Evolutionary conservation across 2,329 filamentous ascomycete species (phyloP).

Genomic region (Trichoderma pleuroti): DNA sequence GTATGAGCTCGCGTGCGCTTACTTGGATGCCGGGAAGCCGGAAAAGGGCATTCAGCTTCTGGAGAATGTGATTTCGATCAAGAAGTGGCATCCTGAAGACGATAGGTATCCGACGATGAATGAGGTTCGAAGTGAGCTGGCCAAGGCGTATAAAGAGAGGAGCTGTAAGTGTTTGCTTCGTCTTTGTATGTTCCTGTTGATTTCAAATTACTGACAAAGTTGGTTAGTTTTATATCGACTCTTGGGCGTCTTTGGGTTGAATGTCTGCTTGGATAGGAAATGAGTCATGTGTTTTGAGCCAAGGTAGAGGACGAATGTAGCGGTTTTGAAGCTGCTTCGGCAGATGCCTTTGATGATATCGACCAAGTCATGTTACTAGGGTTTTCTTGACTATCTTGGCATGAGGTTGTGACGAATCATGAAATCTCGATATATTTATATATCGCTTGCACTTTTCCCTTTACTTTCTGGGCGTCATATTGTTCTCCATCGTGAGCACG

Average conservation of each 20-base stretch:
- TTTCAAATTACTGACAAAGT: not conserved
- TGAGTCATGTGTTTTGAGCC: not conserved
- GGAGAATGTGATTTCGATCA: conserved; percentile 3
- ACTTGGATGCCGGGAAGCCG: not conserved
- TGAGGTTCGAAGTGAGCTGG: not conserved
- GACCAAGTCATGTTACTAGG: not conserved
- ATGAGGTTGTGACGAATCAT: not conserved
- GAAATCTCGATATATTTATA: not conserved
- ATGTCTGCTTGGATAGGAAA: not conserved
- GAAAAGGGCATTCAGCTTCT: conserved; percentile 6
- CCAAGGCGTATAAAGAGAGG: not conserved
- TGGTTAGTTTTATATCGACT: not conserved
- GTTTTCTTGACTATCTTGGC: not conserved
- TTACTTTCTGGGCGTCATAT: not conserved
- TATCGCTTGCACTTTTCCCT: not conserved
- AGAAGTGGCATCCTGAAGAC: not conserved
- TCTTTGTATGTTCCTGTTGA: too few relatives aligned
- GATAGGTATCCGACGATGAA: not conserved
- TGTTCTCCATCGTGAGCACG: not conserved
- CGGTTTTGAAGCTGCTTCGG: not conserved
- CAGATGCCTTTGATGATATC: not conserved
- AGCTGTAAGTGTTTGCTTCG: not conserved
- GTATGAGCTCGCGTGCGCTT: conserved; percentile 14
- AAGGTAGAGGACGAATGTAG: not conserved
- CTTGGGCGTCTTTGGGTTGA: not conserved